Evolutionary conservation across 371 early-diverging fungal species (phyloP), one percentile per base, ranked within the genome.

Genomic region (Mortierella sp.): DNA sequence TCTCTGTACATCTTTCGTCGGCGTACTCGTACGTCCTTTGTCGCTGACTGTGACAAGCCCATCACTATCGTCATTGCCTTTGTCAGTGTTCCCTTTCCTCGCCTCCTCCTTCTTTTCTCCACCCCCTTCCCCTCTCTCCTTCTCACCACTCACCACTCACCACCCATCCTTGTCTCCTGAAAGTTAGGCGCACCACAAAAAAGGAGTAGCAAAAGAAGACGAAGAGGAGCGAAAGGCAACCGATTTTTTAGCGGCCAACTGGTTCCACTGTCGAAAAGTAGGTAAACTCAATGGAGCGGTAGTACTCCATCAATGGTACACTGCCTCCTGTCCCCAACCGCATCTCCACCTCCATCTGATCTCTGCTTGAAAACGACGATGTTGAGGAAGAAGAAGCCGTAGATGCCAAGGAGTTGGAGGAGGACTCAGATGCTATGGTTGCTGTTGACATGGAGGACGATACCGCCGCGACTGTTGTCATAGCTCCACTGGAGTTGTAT

Each of bases 221-320:
- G 24, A 46, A 11, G 48, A 48, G 21, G 24, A 58, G 21, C 2
- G 35, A 29, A 35, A 63, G 35, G 0, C 21, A 38, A 38, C 55
- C 32, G 54, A 18, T 21, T n/a, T 44, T 70, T 56, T 81, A 85
- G 74, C 86, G 86, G 43, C 86, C 86, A 56, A 86, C 82, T 32
- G 86, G 86, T 27, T 86, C 86, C 41, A 86, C 82, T 1, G 86
- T 82, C 24, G 86, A 79, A 65, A 86, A 77, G 54, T 82, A 86
- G 14, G 77, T 75, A 46, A 82, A 80, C 49, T 82, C 86, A 49
- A 82, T 72, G 46, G 78, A 77, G 12, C 86, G 86, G 41, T 86
- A 86, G 78, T 86, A 86, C 38, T 86, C 86, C 75, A 82, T 72
- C 71, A 86, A 35, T 4, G 86, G 79, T 2, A 86, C 86, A 55